Base-by-base conservation (phyloP, 306 rosid species). In the Cyclanthera cordifolia region DNA sequence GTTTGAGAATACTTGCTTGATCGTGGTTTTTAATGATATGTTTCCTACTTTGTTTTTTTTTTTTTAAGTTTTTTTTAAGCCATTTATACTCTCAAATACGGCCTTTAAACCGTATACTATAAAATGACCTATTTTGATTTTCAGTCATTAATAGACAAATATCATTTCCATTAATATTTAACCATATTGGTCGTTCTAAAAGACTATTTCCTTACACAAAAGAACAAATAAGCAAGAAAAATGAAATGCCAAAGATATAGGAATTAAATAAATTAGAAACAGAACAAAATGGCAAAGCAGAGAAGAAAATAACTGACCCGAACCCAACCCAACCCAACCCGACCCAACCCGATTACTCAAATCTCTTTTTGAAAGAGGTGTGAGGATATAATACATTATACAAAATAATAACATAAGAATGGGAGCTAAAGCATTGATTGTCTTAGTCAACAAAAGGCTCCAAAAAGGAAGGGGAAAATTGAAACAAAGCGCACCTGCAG, bases 401-500 rank as follows among this genome's bases (percentile, higher is more conserved):
- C 71, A 66, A 24, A 66, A 65, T 65, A 45, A 66, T 23, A 24
- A 7, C 41, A 13, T 66, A 46, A 45, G 45, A 34, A 34, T 34
- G 41, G 41, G 41, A 34, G 41, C 41, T 34, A 34, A 34, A 34
- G 41, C 41, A 34, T 34, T 4, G 28, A 61, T 61, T 19, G 49
- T 37, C 24, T 19, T 60, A 4, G 51, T 37, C 49, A 21, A 60
- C 25, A 60, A 61, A 37, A 37, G 70, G 70, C 70, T 24, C 53
- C 20, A 43, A 23, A 64, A 64, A 63, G 8, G 14, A 2, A 5
- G 27, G 19, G n/a, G 32, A 2, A 60, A 34, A 17, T 34, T 61
- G 68, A 61, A 61, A 37, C 49, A 61, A 19, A 37, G 68, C 68
- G 68, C 68, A 37, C 50, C 68, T 61, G 67, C 48, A 59, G 67